Evolutionary conservation across 441 rosid genomes (phyloP).

Genomic region (Theobroma grandiflorum): DNA sequence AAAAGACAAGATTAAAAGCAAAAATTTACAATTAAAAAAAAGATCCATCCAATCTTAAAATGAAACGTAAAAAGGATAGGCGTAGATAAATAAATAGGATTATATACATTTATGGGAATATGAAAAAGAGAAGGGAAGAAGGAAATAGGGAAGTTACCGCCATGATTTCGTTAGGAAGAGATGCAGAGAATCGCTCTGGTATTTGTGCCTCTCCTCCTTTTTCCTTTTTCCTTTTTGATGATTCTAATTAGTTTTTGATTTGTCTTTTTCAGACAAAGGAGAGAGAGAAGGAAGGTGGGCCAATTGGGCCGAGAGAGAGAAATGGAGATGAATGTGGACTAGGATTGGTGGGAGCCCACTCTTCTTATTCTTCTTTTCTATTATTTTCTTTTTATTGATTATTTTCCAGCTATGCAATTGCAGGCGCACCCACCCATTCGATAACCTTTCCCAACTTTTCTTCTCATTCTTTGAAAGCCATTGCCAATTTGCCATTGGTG

Average conservation of each 20-base stretch:
- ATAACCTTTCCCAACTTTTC: too few species aligned
- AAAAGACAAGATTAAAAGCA: not conserved
- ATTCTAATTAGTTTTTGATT: too few species aligned
- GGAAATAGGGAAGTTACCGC: constrained; percentile 21
- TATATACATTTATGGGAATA: too few species aligned
- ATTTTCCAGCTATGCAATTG: not conserved
- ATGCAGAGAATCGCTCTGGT: not conserved
- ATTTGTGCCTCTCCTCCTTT: not conserved
- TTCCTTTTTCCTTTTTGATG: not conserved
- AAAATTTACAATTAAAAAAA: not conserved
- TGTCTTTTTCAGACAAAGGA: not conserved
- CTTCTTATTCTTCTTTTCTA: not conserved
- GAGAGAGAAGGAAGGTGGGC: constrained; percentile 5
- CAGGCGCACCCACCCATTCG: not conserved
- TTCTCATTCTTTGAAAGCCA: too few species aligned
- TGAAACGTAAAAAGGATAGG: not conserved
- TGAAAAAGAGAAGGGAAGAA: not conserved
- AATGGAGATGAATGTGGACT: not conserved
- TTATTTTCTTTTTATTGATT: too few species aligned
- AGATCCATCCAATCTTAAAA: not conserved
- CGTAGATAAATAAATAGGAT: too few species aligned
- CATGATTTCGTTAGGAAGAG: not conserved
- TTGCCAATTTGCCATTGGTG: too few species aligned
- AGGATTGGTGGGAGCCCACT: not conserved
- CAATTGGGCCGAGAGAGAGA: not conserved